Evolutionary conservation across 208 protist species (phyloP).

Genomic region (Wallacemonas sp.): DNA sequence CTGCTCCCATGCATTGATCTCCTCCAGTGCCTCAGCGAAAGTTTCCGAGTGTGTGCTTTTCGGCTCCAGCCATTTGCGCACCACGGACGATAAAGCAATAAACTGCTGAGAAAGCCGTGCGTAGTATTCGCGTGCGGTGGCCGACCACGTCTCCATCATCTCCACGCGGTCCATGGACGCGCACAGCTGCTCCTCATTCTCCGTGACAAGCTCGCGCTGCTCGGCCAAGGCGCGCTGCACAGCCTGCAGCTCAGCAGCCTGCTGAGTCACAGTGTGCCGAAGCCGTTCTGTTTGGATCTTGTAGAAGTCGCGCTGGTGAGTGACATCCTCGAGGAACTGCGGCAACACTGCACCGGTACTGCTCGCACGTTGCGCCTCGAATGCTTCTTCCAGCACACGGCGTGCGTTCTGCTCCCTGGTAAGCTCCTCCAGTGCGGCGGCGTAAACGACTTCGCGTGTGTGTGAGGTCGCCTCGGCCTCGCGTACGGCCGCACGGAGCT

Average conservation of each 20-base stretch:
- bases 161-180: slow-evolving; percentile 32
- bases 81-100: slow-evolving; percentile 34
- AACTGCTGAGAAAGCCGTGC: slow-evolving; percentile 32
- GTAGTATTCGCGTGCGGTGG: slow-evolving; percentile 28
- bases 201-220: slow-evolving; percentile 21
- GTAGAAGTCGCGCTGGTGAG: slow-evolving; percentile 67
- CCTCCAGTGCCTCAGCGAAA: slow-evolving; percentile 13
- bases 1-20: slow-evolving; percentile 10
- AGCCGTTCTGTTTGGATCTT: slow-evolving; percentile 53
- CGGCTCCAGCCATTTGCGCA: slow-evolving; percentile 42
- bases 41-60: not conserved
- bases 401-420: slow-evolving; percentile 17
- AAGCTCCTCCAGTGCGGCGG: slow-evolving; percentile 14
- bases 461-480: slow-evolving; percentile 14
- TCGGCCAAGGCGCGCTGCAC: slow-evolving; percentile 21
- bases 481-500: slow-evolving; percentile 32
- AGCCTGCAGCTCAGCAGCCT: slow-evolving; percentile 19
- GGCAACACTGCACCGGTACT: not conserved
- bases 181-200: slow-evolving; percentile 37
- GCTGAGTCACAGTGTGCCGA: slow-evolving; percentile 11
- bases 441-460: slow-evolving; percentile 16
- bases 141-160: slow-evolving; percentile 19
- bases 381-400: slow-evolving; percentile 18
- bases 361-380: not conserved
- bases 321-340: slow-evolving; percentile 19